Conservation (phyloP, 208 protist genomes). For the Leishmania braziliensis region DNA sequence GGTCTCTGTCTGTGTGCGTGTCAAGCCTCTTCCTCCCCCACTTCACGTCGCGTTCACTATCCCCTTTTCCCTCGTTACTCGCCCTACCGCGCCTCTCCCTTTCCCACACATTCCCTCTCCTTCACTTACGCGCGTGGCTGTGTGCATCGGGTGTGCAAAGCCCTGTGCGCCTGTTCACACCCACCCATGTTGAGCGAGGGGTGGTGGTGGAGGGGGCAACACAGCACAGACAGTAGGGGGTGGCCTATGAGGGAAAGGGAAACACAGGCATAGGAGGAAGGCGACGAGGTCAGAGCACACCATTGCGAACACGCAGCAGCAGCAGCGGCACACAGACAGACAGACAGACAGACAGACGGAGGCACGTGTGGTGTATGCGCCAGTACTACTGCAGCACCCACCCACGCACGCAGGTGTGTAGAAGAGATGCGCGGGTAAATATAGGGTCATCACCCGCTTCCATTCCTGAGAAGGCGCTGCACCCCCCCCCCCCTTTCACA, state of each 20-base stretch:
- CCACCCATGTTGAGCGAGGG: not conserved
- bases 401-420: not conserved
- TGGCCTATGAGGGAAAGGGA: no score
- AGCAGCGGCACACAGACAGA: not conserved
- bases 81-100: not conserved
- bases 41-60: not conserved
- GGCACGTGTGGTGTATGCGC: not conserved
- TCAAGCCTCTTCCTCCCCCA: not conserved
- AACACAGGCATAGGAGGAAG: no score
- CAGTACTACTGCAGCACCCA: not conserved
- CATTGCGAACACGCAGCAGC: no score
- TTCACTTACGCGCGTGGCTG: not conserved
- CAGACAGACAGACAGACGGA: not conserved
- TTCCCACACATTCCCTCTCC: not conserved
- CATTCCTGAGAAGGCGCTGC: not conserved
- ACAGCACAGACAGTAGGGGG: no score
- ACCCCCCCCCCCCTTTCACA: not conserved
- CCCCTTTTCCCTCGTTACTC: not conserved
- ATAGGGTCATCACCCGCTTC: not conserved
- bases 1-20: no score
- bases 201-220: no score
- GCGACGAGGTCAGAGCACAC: no score
- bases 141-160: not conserved
- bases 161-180: not conserved
- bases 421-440: not conserved